phyloP scores from a whole-genome alignment of 2,329 filamentous ascomycete genomes.

The Exophiala mesophila region DNA sequence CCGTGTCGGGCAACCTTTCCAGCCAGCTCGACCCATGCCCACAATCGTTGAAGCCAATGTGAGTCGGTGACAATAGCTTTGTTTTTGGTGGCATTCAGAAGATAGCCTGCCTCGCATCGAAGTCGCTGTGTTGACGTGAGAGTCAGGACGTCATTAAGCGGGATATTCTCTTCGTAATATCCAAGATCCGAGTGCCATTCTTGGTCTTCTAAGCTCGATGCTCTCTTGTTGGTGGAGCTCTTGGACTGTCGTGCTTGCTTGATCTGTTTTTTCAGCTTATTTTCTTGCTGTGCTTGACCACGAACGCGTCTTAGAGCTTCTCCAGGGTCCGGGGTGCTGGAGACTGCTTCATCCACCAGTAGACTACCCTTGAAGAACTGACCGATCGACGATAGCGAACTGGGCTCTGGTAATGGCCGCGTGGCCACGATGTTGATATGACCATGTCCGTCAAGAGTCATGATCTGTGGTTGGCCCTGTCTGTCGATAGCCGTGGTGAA shows the following conservation, averaged over 20 bases:
- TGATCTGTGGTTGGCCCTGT: slow-evolving; percentile 45
- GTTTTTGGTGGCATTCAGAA: slow-evolving; percentile 52
- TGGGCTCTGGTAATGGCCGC: slow-evolving; percentile 11
- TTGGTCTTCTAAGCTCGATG: slow-evolving; percentile 20
- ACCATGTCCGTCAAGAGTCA: slow-evolving; percentile 51
- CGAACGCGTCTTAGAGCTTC: slow-evolving; percentile 10
- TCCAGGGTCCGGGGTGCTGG: neutral
- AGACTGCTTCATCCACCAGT: neutral
- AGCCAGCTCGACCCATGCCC: slow-evolving; percentile 53
- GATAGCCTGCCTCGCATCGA: slow-evolving; percentile 52
- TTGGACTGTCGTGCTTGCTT: slow-evolving; percentile 19
- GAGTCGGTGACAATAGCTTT: slow-evolving; percentile 52
- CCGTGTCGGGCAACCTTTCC: slow-evolving; percentile 39
- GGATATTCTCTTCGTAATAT: slow-evolving; percentile 27
- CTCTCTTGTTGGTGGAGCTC: slow-evolving; percentile 9
- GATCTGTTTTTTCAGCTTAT: slow-evolving; percentile 13
- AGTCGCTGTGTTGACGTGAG: slow-evolving; percentile 41
- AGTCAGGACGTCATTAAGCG: slow-evolving; percentile 37
- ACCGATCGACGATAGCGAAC: slow-evolving; percentile 13
- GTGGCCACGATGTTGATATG: slow-evolving; percentile 45
- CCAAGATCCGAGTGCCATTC: slow-evolving; percentile 20
- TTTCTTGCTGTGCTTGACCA: slow-evolving; percentile 16
- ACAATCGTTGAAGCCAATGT: slow-evolving; percentile 53
- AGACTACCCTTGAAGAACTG: slow-evolving; percentile 15
- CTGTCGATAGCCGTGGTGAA: slow-evolving; percentile 49